Evolutionary conservation across 2,329 filamentous ascomycete species (phyloP).

Genomic region (Nakataea oryzae): DNA sequence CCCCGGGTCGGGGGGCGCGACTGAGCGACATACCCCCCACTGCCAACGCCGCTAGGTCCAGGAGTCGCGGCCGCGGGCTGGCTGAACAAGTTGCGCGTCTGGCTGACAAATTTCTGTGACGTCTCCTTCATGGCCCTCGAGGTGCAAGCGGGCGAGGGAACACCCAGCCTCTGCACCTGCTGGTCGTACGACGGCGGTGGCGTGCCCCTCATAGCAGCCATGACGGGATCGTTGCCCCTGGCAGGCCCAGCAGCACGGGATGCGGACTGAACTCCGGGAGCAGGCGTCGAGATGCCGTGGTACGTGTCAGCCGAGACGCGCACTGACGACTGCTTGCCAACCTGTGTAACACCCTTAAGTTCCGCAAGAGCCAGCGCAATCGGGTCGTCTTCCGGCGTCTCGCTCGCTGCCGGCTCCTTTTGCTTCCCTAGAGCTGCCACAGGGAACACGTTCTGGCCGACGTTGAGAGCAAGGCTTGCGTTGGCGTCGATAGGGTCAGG

Average conservation of each 20-base stretch:
- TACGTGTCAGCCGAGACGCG: slow-evolving; percentile 95
- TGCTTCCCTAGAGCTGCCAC: slow-evolving; percentile 68
- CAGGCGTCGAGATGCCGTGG: slow-evolving; percentile 83
- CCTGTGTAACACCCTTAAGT: slow-evolving; percentile 67
- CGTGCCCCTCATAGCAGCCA: slow-evolving; percentile 56
- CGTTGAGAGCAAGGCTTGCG: slow-evolving; percentile 83
- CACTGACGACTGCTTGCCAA: slow-evolving; percentile 66
- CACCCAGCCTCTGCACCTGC: slow-evolving; percentile 68
- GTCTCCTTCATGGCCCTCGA: slow-evolving; percentile 93
- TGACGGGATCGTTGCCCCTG: slow-evolving; percentile 29
- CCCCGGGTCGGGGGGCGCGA: slow-evolving; percentile 50
- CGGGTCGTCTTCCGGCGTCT: slow-evolving; percentile 63
- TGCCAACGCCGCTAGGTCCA: slow-evolving; percentile 18
- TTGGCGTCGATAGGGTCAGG: slow-evolving; percentile 85
- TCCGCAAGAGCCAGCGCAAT: slow-evolving; percentile 90
- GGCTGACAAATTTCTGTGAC: slow-evolving; percentile 75
- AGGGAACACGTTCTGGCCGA: slow-evolving; percentile 93
- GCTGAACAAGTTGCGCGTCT: slow-evolving; percentile 71
- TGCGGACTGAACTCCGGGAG: slow-evolving; percentile 36
- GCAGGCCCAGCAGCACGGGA: slow-evolving; percentile 27
- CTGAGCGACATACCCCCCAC: slow-evolving; percentile 18
- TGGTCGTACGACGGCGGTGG: slow-evolving; percentile 83
- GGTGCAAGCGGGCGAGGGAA: slow-evolving; percentile 85
- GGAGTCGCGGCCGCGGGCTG: slow-evolving; percentile 21
- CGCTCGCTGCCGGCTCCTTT: slow-evolving; percentile 22